These are phyloP conservation scores for Scheffersomyces quercinus DNA, from an alignment of 1,139 yeast genomes.

Conservation along the genomic window DNA sequence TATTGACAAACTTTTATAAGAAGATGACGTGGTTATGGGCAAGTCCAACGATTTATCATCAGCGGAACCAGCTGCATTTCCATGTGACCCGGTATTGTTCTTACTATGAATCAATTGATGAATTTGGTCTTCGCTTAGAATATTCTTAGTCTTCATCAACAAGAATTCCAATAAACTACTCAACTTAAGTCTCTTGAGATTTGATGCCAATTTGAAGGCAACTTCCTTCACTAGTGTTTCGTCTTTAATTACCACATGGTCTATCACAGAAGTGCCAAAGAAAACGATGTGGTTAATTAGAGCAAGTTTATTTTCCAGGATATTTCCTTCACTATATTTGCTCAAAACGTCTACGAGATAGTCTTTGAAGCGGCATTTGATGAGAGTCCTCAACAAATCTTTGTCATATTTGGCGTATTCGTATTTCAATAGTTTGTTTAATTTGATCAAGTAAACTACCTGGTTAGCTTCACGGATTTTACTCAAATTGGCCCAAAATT, in stretches of 20 bases:
- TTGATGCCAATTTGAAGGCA: background rate
- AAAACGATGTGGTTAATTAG: background rate
- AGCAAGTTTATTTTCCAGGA: background rate
- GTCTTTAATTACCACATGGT: background rate
- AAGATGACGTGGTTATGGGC: conserved; percentile 1
- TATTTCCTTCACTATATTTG: conserved; percentile 2
- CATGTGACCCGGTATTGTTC: background rate
- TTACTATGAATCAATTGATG: background rate
- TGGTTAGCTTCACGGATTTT: conserved; percentile 12
- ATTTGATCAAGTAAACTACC: conserved; percentile 12
- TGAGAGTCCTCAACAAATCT: conserved; percentile 11
- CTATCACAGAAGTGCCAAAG: background rate
- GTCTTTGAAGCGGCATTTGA: conserved; percentile 9
- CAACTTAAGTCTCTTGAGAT: background rate
- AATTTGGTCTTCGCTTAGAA: conserved; percentile 4
- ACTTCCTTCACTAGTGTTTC: background rate
- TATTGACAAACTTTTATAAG: conserved; percentile 9
- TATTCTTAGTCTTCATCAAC: conserved; percentile 4
- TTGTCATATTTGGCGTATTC: conserved; percentile 11
- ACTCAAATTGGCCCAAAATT: conserved; percentile 16
- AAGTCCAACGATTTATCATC: background rate
- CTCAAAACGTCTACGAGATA: conserved; percentile 4
- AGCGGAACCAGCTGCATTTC: background rate
- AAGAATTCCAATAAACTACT: conserved; percentile 4
- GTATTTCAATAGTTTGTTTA: conserved; percentile 2